Conservation (phyloP, 805 yeast genomes). For the Cyberlindnera veronae region DNA sequence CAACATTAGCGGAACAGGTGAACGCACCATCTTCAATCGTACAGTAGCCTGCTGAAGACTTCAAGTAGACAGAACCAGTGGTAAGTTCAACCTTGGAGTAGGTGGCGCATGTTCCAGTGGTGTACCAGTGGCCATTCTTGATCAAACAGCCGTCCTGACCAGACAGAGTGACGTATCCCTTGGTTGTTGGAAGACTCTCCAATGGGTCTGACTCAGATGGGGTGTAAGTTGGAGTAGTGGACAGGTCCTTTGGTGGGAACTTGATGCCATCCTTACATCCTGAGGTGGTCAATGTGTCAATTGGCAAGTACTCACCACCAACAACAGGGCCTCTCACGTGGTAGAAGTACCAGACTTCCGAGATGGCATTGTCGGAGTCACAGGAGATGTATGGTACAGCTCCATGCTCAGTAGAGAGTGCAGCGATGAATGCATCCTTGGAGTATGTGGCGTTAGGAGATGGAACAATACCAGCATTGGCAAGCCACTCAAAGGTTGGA, state of each 20-base stretch:
- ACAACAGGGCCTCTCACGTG: conserved; percentile 69
- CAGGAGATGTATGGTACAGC: conserved; percentile 60
- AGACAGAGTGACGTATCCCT: conserved; percentile 48
- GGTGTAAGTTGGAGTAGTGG: conserved; percentile 15
- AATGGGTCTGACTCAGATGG: conserved; percentile 25
- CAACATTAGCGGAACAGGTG: conserved; percentile 52
- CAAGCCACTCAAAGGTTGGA: conserved; percentile 66
- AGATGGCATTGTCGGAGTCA: conserved; percentile 43
- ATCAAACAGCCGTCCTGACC: conserved; percentile 73
- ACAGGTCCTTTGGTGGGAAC: conserved; percentile 45
- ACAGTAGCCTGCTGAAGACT: conserved; percentile 74
- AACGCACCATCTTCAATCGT: conserved; percentile 35
- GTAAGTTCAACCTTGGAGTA: conserved; percentile 41
- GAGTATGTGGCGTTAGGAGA: conserved; percentile 53
- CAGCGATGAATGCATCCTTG: conserved; percentile 49
- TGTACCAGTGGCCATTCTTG: conserved; percentile 82
- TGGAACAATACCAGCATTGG: conserved; percentile 71
- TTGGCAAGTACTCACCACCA: conserved; percentile 59
- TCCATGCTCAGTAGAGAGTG: conserved; percentile 49
- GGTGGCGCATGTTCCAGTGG: conserved; percentile 80
- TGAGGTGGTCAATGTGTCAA: conserved; percentile 52
- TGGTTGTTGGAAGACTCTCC: conserved; percentile 22
- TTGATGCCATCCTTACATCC: conserved; percentile 63
- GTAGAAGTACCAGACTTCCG: conserved; percentile 73
- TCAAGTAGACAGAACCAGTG: conserved; percentile 53